phyloP scores from a whole-genome alignment of 1,139 yeast genomes.

The Zhuliangozyma blackwelliae region DNA sequence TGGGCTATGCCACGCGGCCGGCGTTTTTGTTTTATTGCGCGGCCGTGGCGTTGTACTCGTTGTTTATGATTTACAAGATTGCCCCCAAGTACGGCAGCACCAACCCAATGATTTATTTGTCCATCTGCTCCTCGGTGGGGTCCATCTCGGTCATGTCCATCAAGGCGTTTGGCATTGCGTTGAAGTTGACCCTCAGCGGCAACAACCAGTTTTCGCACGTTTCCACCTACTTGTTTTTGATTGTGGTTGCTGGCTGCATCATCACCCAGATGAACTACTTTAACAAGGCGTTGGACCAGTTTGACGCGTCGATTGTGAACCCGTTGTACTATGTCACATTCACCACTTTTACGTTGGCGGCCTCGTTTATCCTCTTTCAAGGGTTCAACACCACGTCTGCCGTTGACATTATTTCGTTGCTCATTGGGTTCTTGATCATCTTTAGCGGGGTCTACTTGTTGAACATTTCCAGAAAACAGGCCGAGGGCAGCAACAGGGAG shows the following conservation, averaged over 20 bases:
- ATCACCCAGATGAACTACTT: constrained; percentile 90
- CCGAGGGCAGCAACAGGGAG: constrained; percentile 52
- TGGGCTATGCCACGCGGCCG: constrained; percentile 76
- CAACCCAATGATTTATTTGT: constrained; percentile 86
- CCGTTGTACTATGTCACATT: constrained; percentile 89
- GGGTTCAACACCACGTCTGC: constrained; percentile 85
- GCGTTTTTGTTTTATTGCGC: constrained; percentile 69
- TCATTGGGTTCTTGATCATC: constrained; percentile 82
- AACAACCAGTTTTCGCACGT: constrained; percentile 84
- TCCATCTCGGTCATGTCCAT: constrained; percentile 89
- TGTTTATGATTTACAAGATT: constrained; percentile 76
- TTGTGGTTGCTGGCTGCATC: constrained; percentile 78
- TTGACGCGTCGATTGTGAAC: constrained; percentile 88
- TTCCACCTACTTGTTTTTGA: constrained; percentile 76
- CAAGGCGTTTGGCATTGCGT: constrained; percentile 90
- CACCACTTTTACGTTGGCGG: constrained; percentile 82
- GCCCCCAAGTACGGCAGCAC: constrained; percentile 78
- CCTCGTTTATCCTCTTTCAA: constrained; percentile 80
- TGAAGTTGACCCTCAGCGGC: constrained; percentile 82
- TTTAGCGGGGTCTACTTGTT: constrained; percentile 84
- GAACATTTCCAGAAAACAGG: constrained; percentile 71
- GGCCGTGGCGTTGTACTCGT: constrained; percentile 59
- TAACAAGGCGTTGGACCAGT: constrained; percentile 89
- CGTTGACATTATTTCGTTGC: constrained; percentile 76
- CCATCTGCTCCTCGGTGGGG: constrained; percentile 88